These are phyloP conservation scores for Euphorbia celastroides DNA, from an alignment of 441 rosid genomes.

Conservation along the genomic window DNA sequence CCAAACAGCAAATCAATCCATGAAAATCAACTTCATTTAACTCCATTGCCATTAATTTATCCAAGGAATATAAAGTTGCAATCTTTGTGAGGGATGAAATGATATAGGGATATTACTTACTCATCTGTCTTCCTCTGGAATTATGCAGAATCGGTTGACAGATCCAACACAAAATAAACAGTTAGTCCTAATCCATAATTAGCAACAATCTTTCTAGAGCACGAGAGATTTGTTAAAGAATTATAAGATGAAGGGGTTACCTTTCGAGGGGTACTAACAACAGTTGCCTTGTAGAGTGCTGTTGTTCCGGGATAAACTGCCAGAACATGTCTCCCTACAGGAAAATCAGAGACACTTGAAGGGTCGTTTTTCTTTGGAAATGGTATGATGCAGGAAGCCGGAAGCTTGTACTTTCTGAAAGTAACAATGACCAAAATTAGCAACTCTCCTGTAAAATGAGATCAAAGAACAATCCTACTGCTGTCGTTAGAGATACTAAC, in stretches of 20 bases:
- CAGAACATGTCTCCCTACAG: conserved; percentile 65
- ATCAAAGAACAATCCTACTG: not conserved
- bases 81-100: too few species aligned
- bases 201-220: too few species aligned
- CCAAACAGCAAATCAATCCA: conserved; percentile 12
- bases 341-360: conserved; percentile 53
- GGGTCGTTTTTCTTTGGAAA: conserved; percentile 78
- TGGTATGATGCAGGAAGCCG: conserved; percentile 67
- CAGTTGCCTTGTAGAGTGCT: conserved; percentile 91
- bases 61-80: too few species aligned
- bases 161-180: conserved; percentile 15
- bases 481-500: conserved; percentile 28
- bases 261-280: conserved; percentile 65
- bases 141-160: conserved; percentile 15
- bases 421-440: conserved; percentile 9
- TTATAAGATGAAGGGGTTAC: conserved; percentile 25
- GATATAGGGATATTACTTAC: conserved; percentile 57
- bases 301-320: conserved; percentile 99
- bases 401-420: conserved; percentile 80
- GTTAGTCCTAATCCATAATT: too few species aligned
- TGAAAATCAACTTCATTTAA: too few species aligned
- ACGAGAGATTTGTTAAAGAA: too few species aligned
- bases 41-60: too few species aligned
- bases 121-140: conserved; percentile 80
- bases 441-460: not conserved